Evolutionary conservation across 2,329 filamentous ascomycete species (phyloP), one percentile per base, ranked within the genome.

Genomic region (Pseudocercospora ulei): DNA sequence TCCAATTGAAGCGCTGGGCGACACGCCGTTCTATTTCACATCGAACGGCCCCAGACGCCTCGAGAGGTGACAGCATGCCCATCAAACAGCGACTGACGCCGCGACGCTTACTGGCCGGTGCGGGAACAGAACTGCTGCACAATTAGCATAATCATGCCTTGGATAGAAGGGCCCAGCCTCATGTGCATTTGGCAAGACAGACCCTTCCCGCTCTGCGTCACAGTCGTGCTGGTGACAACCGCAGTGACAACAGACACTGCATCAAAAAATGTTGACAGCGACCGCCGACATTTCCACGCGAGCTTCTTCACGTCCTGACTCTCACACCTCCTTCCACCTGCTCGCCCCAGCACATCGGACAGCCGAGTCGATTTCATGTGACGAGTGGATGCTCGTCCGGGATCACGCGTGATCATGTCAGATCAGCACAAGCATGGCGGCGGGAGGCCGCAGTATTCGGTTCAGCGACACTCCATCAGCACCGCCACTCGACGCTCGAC

Each of bases 391-490:
- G 23, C 33, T 26, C 33, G 20, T 24, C 33, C 20, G 23, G 34
- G 22, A 25, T 27, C 22, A 27, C 34, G 34, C 34, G 34, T 36
- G 34, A 36, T 36, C 13, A 27, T 36, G 24, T 36, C 34, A 36
- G 23, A 28, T 36, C 34, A 36, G 16, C 34, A 27, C 34, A 27
- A 27, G 34, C 14, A 25, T 27, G 22, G 22, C 33, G 27, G 60
- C 53, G 51, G 61, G 52, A 44, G 62, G 58, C 52, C 65, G 55
- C 44, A 61, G 49, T 48, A 64, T 61, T 54, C 56, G 47, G 56
- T 59, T 34, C 50, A 53, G 28, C 39, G 50, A 23, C 49, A 58
- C 36, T 38, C 49, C 19, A 30, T 27, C 16, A 16, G 41, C 5
- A 38, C 41, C 8, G 24, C 23, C 8, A 55, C 46, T 39, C 46